Evolutionary conservation across 2,329 filamentous ascomycete genomes (phyloP), one percentile per base, ranked within the genome.

Genomic region (Penicillium glabrum): DNA sequence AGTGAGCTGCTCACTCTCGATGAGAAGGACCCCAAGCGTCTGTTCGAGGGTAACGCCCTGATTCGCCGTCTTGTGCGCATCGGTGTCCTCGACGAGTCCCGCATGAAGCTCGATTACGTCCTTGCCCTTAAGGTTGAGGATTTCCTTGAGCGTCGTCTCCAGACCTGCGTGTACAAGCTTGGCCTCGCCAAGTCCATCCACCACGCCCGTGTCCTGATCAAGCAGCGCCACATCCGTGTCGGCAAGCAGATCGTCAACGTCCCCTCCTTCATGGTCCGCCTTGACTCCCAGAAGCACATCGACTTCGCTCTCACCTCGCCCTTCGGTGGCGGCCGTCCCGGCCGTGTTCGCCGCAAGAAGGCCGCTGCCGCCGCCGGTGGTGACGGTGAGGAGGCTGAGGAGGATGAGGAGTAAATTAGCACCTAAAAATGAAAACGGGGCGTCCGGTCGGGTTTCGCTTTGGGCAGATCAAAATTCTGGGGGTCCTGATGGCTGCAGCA

Each of bases 91-190:
- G 95, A 99, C 81, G 95, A 99, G 86, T 93, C 93, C 80, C 95
- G 95, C 88, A 99, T 99, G 95, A 99, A 97, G 90, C 95, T 99
- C 87, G 95, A 99, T 97, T 97, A 99, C 89, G 95, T 99, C 79
- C 85, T 99, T 79, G 95, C 95, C 83, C 89, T 99, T 63, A 96
- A 96, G 87, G 90, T 96, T 75, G 95, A 99, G 84, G 95, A 99
- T 83, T 99, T 99, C 89, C 87, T 99, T 83, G 95, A 99, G 90
- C 93, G 95, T 76, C 93, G 95, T 82, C 93, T 98, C 71, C 93
- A 99, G 89, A 99, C 95, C 75, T 96, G 93, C 77, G 95, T 99
- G 81, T 98, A 96, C 90, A 98, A 99, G 90, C 93, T 99, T 75
- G 95, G 95, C 76, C 91, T 99, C 66, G 95, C 95, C 84, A 99